phyloP scores from a whole-genome alignment of 345 rosid genomes.

The Excoecaria cochinchinensis region DNA sequence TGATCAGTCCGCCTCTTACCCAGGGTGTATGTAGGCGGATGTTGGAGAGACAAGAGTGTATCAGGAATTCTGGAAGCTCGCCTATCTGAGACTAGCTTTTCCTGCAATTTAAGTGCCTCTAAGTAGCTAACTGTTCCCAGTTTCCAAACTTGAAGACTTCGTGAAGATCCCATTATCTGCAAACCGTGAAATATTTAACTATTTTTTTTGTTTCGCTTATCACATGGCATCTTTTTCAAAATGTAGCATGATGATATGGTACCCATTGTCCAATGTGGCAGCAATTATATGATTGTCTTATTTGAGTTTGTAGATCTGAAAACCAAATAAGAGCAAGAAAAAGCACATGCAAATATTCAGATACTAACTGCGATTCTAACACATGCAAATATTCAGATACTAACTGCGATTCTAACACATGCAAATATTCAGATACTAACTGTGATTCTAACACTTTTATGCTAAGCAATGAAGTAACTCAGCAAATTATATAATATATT shows the following conservation, averaged over 20 bases:
- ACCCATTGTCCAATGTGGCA: neutral
- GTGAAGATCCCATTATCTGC: constrained; percentile 57
- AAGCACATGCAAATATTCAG: neutral
- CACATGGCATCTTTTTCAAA: constrained; percentile 2
- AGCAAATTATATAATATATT: too few relatives aligned
- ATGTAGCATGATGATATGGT: constrained; percentile 6
- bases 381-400: too few relatives aligned
- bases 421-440: too few relatives aligned
- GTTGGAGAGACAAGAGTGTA: constrained; percentile 73
- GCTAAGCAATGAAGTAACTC: too few relatives aligned
- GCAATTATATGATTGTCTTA: neutral
- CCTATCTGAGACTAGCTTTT: constrained; percentile 54
- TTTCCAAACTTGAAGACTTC: constrained; percentile 70
- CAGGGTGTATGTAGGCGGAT: constrained; percentile 81
- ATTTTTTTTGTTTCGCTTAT: neutral
- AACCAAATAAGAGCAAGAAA: neutral
- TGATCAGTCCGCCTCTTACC: constrained; percentile 77
- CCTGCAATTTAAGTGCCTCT: constrained; percentile 81
- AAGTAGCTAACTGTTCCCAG: constrained; percentile 68
- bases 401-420: too few relatives aligned
- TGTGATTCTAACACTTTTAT: too few relatives aligned
- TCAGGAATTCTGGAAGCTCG: constrained; percentile 56
- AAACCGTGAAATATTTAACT: constrained; percentile 14
- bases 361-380: neutral
- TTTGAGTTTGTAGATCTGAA: constrained; percentile 1